A percentile compares a stretch with the other conserved stretches of the same genome.
These are phyloP conservation scores for Rhizomucor pusillus DNA, from an alignment of 371 early-diverging fungal species.

Conservation along the genomic window DNA sequence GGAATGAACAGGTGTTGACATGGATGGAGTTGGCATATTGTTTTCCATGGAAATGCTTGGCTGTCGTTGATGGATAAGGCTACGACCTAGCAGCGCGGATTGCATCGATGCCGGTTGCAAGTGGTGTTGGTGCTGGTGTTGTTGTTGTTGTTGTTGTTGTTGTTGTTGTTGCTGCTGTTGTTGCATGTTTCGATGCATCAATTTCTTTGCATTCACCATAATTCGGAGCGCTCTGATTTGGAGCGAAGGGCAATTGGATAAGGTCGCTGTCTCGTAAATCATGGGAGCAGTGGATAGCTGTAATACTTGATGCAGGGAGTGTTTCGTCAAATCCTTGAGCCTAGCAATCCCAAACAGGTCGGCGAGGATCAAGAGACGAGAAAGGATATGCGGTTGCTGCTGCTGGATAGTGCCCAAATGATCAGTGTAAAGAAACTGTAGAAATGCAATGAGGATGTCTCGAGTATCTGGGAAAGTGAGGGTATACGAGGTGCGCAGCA, in stretches of 20 bases:
- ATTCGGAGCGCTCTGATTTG: constrained; percentile 55
- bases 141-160: constrained; percentile 10
- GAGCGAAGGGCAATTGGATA: constrained; percentile 46
- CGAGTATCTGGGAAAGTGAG: constrained; percentile 53
- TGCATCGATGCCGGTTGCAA: too few relatives aligned
- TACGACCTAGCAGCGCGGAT: too few relatives aligned
- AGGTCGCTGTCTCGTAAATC: constrained; percentile 54
- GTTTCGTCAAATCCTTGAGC: constrained; percentile 50
- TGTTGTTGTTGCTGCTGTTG: constrained; percentile 10
- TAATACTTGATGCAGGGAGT: constrained; percentile 57
- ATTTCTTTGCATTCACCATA: constrained; percentile 42
- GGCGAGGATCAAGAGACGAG: constrained; percentile 55
- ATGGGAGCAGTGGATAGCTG: constrained; percentile 57
- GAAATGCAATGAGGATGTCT: constrained; percentile 53
- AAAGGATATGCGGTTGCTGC: constrained; percentile 49
- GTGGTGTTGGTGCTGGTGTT: constrained; percentile 12
- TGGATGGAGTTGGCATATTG: too few relatives aligned
- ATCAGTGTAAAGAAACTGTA: constrained; percentile 68
- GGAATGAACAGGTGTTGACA: too few relatives aligned
- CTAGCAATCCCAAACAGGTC: constrained; percentile 52
- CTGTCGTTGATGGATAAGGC: too few relatives aligned
- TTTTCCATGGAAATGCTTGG: too few relatives aligned
- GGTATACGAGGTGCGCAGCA: constrained; percentile 14
- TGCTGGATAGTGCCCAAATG: constrained; percentile 57
- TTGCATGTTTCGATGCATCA: constrained; percentile 23